Percentiles rank a stretch among this genome's conserved stretches.
phyloP scores from a whole-genome alignment of 352 stramenopile genomes.

The Plasmopara halstedii region DNA sequence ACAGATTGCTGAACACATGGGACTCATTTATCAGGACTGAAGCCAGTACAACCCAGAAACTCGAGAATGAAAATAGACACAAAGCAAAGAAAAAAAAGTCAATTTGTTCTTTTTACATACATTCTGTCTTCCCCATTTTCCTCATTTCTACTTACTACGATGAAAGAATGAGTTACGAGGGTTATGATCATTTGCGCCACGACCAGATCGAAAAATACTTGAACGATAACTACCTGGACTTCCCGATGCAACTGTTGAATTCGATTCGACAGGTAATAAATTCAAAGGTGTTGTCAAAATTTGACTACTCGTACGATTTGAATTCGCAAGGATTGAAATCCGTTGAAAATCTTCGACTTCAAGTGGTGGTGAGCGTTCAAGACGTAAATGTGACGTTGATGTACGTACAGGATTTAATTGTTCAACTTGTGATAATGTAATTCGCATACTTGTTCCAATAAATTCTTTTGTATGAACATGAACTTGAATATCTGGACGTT shows the following conservation, averaged over 20 bases:
- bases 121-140: no score
- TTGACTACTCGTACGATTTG: slow-evolving; percentile 23
- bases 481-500: slow-evolving; percentile 77
- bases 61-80: slow-evolving; percentile 12
- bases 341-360: slow-evolving; percentile 62
- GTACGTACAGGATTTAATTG: slow-evolving; percentile 8
- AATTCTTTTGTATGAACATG: slow-evolving; percentile 88
- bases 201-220: slow-evolving; percentile 45
- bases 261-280: slow-evolving; percentile 39
- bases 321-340: slow-evolving; percentile 58
- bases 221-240: slow-evolving; percentile 33
- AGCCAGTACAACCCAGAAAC: slow-evolving; percentile 12
- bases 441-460: slow-evolving; percentile 86
- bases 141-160: slow-evolving; percentile 35
- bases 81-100: not conserved
- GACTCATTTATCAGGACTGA: slow-evolving; percentile 23
- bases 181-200: slow-evolving; percentile 24
- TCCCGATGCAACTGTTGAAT: slow-evolving; percentile 30
- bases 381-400: slow-evolving; percentile 5
- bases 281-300: slow-evolving; percentile 48
- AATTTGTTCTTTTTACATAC: no score
- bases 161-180: slow-evolving; percentile 56
- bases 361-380: slow-evolving; percentile 32
- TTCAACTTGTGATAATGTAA: slow-evolving; percentile 69
- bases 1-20: slow-evolving; percentile 5